phyloP scores from a whole-genome alignment of 208 protist species.

The Trypanosoma mega region DNA sequence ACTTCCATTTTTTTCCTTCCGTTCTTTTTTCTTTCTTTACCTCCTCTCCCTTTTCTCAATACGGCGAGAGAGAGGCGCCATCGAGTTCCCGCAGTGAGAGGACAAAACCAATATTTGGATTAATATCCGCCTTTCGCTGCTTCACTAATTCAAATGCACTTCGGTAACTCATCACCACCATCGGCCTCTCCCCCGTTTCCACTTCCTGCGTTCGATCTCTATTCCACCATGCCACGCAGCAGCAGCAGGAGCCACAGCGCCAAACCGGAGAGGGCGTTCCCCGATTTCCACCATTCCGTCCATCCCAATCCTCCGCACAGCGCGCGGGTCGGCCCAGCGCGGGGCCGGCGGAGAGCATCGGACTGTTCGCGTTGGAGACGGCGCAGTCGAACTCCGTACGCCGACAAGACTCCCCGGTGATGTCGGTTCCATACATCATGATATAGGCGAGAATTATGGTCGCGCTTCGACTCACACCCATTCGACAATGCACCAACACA shows the following conservation, averaged over 20 bases:
- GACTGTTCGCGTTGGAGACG: background rate
- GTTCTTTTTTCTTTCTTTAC: too few relatives aligned
- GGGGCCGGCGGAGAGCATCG: too few relatives aligned
- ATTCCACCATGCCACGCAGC: conserved; percentile 6
- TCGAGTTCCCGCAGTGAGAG: conserved; percentile 62
- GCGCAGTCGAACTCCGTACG: background rate
- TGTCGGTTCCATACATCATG: conserved; percentile 62
- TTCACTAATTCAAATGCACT: conserved; percentile 73
- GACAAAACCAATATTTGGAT: conserved; percentile 87
- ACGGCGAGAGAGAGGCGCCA: background rate
- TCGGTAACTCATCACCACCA: conserved; percentile 42
- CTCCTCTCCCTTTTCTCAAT: conserved; percentile 2
- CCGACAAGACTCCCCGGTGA: conserved; percentile 23
- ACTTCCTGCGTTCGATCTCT: background rate
- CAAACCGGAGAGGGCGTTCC: conserved; percentile 11
- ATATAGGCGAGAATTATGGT: conserved; percentile 77
- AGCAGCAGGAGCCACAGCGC: conserved; percentile 26
- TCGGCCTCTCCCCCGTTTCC: background rate
- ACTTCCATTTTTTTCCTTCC: too few relatives aligned
- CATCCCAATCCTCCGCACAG: too few relatives aligned
- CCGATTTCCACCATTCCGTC: background rate
- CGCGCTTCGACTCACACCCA: conserved; percentile 81
- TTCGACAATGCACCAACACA: conserved; percentile 80
- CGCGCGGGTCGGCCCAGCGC: too few relatives aligned
- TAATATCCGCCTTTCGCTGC: conserved; percentile 57